phyloP scores from a whole-genome alignment of 805 yeast genomes.

The Pachysolen tannophilus region DNA sequence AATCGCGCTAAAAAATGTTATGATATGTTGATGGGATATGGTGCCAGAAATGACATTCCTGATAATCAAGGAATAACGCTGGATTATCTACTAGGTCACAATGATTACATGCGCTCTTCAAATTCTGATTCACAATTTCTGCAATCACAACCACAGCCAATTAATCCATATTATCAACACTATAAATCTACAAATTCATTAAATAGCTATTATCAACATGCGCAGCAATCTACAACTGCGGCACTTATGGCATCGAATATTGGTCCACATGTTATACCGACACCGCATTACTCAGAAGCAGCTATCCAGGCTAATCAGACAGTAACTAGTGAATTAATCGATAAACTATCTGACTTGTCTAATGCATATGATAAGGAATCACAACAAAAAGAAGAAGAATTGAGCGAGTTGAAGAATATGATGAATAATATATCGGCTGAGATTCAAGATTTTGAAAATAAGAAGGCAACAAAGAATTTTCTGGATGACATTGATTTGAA shows the following conservation, averaged over 20 bases:
- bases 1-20: constrained; percentile 38
- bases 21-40: constrained; percentile 36
- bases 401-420: constrained; percentile 20
- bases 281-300: constrained; percentile 42
- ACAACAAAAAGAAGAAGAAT: constrained; percentile 29
- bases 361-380: constrained; percentile 49
- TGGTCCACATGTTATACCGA: constrained; percentile 13
- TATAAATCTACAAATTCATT: no score
- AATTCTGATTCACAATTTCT: constrained; percentile 7
- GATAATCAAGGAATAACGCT: constrained; percentile 37
- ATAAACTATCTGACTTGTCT: constrained; percentile 37
- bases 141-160: constrained; percentile 7
- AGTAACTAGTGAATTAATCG: constrained; percentile 42
- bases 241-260: no score
- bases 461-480: constrained; percentile 28
- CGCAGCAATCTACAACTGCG: constrained; percentile 10
- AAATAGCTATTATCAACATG: constrained; percentile 7
- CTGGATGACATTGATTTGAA: constrained; percentile 20
- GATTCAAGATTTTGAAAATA: constrained; percentile 20
- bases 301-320: constrained; percentile 45
- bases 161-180: constrained; percentile 12
- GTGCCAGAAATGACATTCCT: constrained; percentile 44
- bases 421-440: constrained; percentile 23
- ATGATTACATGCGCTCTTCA: constrained; percentile 16
- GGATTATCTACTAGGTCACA: constrained; percentile 21